Base-by-base conservation (phyloP, 495 filamentous ascomycete genomes). In the Evernia prunastri region DNA sequence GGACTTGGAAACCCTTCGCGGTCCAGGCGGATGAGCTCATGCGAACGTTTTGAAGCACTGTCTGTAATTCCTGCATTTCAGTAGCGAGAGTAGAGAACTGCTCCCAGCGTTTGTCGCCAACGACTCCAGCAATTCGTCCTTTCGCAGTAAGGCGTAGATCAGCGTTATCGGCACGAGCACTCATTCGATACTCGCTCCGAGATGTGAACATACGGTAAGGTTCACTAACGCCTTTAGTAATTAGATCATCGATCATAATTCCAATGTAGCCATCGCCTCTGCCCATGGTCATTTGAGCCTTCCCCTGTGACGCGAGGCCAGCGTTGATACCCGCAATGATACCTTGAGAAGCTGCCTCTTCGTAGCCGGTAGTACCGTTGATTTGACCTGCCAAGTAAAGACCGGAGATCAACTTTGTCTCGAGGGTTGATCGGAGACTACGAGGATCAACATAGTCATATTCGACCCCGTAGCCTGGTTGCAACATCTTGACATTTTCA, bases 171-270 rank as follows among this genome's bases (percentile, higher is more conserved):
- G 92, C 84, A 60, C 94, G 87, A 12, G 90, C 85, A 39, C 86
- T 88, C 81, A 98, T 92, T 57, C 94, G 89, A 77, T 95, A 98
- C 74, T 98, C 94, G 77, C 87, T 92, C 62, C 94, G 87, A 23
- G 90, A 91, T 11, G 94, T 97, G 80, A 98, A 98, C 95, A 98
- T 97, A 65, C 94, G 86, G 77, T 98, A 98, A 0, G 94, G 94
- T 75, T 98, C 94, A 12, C 89, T 90, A 17, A 98, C 93, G 54
- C 94, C 94, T 75, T 97, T 97, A 37, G 94, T 98, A 75, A 96
- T 86, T 53, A 98, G 86, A 73, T 98, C 94, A 75, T 98, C 94
- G 73, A 98, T 94, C 94, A 98, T 96, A 76, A 98, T 87, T 59
- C 94, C 94, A 72, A 98, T 97, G 72, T 97, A 98, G 20, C 89